Conservation (phyloP, 2,329 filamentous ascomycete genomes). For the Colletotrichum cordylinicola region DNA sequence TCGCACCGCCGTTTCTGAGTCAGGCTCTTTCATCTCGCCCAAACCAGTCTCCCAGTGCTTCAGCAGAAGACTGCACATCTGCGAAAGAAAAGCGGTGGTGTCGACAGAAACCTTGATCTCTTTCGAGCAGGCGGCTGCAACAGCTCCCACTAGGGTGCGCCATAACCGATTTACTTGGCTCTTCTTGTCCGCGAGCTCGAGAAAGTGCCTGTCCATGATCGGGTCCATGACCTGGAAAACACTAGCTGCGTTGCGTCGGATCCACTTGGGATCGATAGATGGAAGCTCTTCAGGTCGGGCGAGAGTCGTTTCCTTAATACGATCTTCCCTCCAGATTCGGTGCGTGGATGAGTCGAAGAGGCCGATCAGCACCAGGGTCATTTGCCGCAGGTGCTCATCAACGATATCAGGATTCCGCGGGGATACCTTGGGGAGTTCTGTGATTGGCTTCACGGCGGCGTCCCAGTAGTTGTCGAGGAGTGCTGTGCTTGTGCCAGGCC, state of each 20-base stretch:
- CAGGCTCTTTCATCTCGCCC: constrained; percentile 53
- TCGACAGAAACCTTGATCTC: constrained; percentile 90
- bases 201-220: constrained; percentile 66
- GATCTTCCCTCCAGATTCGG: constrained; percentile 76
- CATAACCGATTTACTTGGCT: constrained; percentile 62
- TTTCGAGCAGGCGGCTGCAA: constrained; percentile 75
- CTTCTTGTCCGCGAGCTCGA: constrained; percentile 64
- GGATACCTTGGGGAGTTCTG: constrained; percentile 39
- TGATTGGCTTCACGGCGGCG: constrained; percentile 67
- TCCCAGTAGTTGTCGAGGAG: constrained; percentile 83
- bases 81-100: constrained; percentile 79
- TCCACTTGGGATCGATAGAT: constrained; percentile 84
- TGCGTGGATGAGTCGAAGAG: constrained; percentile 67
- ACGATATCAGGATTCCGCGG: constrained; percentile 41
- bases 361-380: constrained; percentile 73
- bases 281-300: constrained; percentile 79
- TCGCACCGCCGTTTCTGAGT: constrained; percentile 50
- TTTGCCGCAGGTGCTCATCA: constrained; percentile 60
- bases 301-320: constrained; percentile 65
- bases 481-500: constrained; percentile 68
- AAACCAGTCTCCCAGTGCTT: constrained; percentile 71
- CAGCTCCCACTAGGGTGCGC: constrained; percentile 64
- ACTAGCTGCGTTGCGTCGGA: constrained; percentile 71
- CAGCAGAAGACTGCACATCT: constrained; percentile 72
- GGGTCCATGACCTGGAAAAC: constrained; percentile 69